A percentile compares a stretch with the other conserved stretches of the same genome.
phyloP scores from a whole-genome alignment of 768 basidiomycete species.

The Chlorophyllum brunneum region DNA sequence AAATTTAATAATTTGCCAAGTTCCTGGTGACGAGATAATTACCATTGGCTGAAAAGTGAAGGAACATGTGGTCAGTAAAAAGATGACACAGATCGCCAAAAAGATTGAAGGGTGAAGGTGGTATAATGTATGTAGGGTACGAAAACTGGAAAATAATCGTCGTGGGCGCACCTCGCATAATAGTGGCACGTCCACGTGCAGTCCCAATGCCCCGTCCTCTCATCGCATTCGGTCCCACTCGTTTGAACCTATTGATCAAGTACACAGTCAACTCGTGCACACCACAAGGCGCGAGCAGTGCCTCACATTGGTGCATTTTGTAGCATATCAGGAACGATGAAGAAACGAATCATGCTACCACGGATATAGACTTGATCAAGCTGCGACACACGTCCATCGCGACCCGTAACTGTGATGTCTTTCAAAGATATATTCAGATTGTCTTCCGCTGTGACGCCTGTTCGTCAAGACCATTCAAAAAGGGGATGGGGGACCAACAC shows the following conservation, averaged over 20 bases:
- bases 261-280: too few species aligned
- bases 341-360: conserved; percentile 97
- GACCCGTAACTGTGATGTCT: conserved; percentile 96
- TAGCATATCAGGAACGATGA: conserved; percentile 99
- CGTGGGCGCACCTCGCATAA: conserved; percentile 80
- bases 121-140: not conserved
- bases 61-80: not conserved
- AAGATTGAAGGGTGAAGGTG: too few species aligned
- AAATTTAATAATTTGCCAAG: not conserved
- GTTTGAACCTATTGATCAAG: conserved; percentile 84
- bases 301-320: conserved; percentile 95
- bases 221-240: conserved; percentile 98
- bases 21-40: conserved; percentile 18
- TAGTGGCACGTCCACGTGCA: conserved; percentile 96
- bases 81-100: not conserved
- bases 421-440: conserved; percentile 95
- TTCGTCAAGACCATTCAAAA: not conserved
- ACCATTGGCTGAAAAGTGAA: conserved; percentile 65
- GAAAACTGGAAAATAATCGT: too few species aligned
- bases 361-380: conserved; percentile 99
- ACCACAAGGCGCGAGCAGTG: not conserved
- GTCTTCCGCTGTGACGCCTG: conserved; percentile 77
- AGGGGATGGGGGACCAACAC: conserved; percentile 18
- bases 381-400: conserved; percentile 98
- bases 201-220: conserved; percentile 98